Base-by-base conservation (phyloP, 768 basidiomycete genomes). In the Lentinula edodes region DNA sequence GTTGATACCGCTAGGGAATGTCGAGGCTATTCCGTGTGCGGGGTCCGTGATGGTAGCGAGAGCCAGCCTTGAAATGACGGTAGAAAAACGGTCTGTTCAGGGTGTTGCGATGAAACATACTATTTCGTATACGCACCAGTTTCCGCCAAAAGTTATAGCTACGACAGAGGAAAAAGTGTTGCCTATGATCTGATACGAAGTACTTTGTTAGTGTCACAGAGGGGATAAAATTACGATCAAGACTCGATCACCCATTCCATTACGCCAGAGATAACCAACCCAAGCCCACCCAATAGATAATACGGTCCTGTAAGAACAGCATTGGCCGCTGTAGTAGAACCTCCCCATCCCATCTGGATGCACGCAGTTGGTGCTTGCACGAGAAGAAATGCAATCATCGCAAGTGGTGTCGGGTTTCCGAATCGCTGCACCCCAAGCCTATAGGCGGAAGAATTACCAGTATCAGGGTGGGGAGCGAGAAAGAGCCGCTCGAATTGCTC, bases 151-250 rank as follows among this genome's bases (percentile, higher is more conserved):
- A 3, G 61, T 62, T 5, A 62, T 51, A 50, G 63, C 63, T 18
- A 67, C 66, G n/a, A 65, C 61, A 51, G 54, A 67, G 18, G 66
- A 58, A 52, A 67, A 65, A 15, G 66, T 67, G 39, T 67, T 67
- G 16, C 66, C 66, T 48, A 67, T 45, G 39, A 65, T 63, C 66
- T 67, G 32, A 36, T 28, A 59, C 7, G 8, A 7, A 10, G 53
- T 23, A 23, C 34, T 3, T 45, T 10, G 20, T 15, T 10, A 18
- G 42, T 4, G 7, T 15, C 34, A 42, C 23, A 4, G 9, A n/a
- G 18, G 8, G 3, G 3, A 28, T 28, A 3, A 28, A 28, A 28
- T 28, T 28, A 41, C 10, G 12, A 18, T 8, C 23, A 13, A 54
- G 41, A 36, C 28, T 41, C 18, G 55, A 61, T 7, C 4, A 67